These are phyloP conservation scores for Protomyces gravidus DNA, from an alignment of 1,139 yeast species.

Conservation along the genomic window DNA sequence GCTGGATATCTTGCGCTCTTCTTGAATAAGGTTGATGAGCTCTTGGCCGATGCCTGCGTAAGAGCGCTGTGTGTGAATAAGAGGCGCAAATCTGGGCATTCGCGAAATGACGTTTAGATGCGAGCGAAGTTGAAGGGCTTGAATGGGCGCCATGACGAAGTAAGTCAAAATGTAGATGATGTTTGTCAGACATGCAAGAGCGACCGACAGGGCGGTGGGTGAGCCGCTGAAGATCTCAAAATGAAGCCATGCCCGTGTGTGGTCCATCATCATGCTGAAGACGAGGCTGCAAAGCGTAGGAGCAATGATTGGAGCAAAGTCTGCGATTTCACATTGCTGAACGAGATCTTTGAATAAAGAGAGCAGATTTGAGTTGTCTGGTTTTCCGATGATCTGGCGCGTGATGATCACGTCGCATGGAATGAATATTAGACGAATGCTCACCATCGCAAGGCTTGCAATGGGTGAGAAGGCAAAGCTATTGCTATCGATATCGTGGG, in stretches of 20 bases:
- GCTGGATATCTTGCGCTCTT: constrained; percentile 5
- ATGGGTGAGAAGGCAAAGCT: background rate
- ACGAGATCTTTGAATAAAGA: background rate
- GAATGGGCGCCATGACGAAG: constrained; percentile 9
- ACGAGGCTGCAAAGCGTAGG: background rate
- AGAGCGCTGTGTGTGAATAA: background rate
- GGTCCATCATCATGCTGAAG: background rate
- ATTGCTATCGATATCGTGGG: background rate
- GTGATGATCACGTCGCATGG: constrained; percentile 20
- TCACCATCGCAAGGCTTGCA: background rate
- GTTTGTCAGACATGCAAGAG: background rate
- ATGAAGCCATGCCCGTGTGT: background rate
- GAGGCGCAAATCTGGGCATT: constrained; percentile 6
- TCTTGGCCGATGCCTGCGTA: constrained; percentile 8
- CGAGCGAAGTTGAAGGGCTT: constrained; percentile 9
- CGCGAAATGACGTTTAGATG: constrained; percentile 10
- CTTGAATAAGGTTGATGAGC: constrained; percentile 9
- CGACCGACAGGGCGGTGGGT: background rate
- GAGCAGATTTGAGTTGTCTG: constrained; percentile 3
- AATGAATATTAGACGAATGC: background rate
- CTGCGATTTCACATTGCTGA: background rate
- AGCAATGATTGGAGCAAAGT: constrained; percentile 5
- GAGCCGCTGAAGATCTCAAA: background rate
- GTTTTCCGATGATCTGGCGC: constrained; percentile 11
- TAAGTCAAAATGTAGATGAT: background rate